Evolutionary conservation across 2,329 filamentous ascomycete genomes (phyloP).

Genomic region (Diaporthe vexans): DNA sequence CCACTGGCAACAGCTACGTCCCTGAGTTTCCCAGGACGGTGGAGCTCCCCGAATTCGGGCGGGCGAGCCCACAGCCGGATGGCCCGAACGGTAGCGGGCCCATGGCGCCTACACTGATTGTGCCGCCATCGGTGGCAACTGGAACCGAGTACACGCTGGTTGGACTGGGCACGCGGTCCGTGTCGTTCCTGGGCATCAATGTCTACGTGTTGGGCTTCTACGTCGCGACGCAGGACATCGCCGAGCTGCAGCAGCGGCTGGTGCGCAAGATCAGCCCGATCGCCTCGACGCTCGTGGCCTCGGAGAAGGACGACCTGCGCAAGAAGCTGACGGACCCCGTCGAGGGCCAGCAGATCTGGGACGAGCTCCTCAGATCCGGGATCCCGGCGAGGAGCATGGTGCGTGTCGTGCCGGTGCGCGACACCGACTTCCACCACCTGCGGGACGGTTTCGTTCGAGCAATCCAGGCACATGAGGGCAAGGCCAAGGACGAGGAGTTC

Average conservation of each 20-base stretch:
- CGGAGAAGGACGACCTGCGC: conserved; percentile 83
- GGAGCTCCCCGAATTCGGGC: conserved; percentile 65
- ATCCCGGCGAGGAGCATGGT: conserved; percentile 80
- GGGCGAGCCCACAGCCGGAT: conserved; percentile 1
- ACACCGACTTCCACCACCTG: conserved; percentile 94
- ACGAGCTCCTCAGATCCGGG: conserved; percentile 74
- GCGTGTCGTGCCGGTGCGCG: conserved; percentile 89
- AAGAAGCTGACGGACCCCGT: conserved; percentile 77
- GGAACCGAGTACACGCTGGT: conserved; percentile 86
- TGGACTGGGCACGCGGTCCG: conserved; percentile 88
- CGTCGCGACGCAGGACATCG: conserved; percentile 85
- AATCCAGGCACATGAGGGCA: conserved; percentile 77
- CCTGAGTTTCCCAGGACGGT: conserved; percentile 83
- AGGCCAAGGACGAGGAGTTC: conserved; percentile 80
- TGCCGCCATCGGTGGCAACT: conserved; percentile 48
- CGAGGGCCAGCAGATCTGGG: conserved; percentile 81
- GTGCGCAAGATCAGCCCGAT: conserved; percentile 81
- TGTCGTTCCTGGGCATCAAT: conserved; percentile 90
- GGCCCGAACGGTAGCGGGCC: conserved; percentile 43
- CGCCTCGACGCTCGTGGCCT: conserved; percentile 86
- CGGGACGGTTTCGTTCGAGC: conserved; percentile 92
- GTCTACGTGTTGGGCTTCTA: conserved; percentile 97
- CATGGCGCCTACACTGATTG: conserved; percentile 50
- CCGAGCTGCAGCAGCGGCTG: conserved; percentile 82
- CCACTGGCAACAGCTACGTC: conserved; percentile 85